phyloP scores from a whole-genome alignment of 1,284 basidiomycete genomes.

The Microbotryum saponariae region DNA sequence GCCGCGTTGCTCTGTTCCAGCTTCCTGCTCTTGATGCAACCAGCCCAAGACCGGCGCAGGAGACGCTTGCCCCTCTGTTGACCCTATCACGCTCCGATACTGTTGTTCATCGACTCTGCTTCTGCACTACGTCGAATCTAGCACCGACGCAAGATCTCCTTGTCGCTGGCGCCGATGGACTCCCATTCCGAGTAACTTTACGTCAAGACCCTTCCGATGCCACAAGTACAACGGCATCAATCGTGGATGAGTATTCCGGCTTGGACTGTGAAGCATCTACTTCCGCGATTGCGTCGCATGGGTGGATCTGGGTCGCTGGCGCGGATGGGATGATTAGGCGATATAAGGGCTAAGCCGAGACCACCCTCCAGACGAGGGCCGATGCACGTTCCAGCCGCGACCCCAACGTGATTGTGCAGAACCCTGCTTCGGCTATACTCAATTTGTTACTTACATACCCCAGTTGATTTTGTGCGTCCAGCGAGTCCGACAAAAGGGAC shows the following conservation, averaged over 20 bases:
- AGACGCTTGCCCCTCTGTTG: not conserved
- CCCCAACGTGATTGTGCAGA: no score
- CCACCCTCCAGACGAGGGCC: no score
- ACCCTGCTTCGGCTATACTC: no score
- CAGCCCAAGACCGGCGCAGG: not conserved
- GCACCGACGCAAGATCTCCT: slow-evolving; percentile 5
- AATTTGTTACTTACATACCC: no score
- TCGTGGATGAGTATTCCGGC: slow-evolving; percentile 29
- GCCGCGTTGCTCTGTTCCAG: slow-evolving; percentile 10
- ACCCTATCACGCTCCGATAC: not conserved
- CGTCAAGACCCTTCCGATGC: not conserved
- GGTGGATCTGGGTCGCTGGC: no score
- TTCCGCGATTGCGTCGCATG: no score
- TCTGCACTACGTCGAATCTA: not conserved
- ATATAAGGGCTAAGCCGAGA: no score
- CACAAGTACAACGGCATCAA: not conserved
- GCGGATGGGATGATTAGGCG: no score
- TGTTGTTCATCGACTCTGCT: not conserved
- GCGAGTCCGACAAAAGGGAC: no score
- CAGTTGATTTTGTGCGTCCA: no score
- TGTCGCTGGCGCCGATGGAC: slow-evolving; percentile 27
- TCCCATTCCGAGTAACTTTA: slow-evolving; percentile 22
- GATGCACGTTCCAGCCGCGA: no score
- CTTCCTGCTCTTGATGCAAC: not conserved
- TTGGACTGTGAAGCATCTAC: slow-evolving; percentile 27